phyloP scores from a whole-genome alignment of 805 yeast species.

The Candida wancherniae region DNA sequence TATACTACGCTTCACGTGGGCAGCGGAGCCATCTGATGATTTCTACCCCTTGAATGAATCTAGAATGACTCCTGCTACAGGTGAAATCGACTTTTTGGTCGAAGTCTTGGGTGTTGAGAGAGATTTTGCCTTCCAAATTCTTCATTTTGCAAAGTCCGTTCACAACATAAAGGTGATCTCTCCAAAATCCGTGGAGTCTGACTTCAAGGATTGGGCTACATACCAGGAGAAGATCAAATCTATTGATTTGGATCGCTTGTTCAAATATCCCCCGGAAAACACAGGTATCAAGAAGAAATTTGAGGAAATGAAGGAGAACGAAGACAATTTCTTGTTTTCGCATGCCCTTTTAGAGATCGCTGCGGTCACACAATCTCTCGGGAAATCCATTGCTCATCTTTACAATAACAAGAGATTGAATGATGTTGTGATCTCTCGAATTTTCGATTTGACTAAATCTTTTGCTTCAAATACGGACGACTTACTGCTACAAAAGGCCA shows the following conservation, averaged over 20 bases:
- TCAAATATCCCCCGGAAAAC: slow-evolving; percentile 7
- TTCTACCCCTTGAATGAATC: slow-evolving; percentile 11
- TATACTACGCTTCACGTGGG: slow-evolving; percentile 9
- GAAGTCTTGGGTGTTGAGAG: slow-evolving; percentile 1
- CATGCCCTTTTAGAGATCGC: slow-evolving; percentile 18
- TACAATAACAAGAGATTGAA: slow-evolving; percentile 7
- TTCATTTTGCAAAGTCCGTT: slow-evolving; percentile 3
- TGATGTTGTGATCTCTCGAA: too few species aligned
- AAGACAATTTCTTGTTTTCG: slow-evolving; percentile 5
- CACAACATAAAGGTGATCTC: slow-evolving; percentile 1
- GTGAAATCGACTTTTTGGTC: slow-evolving; percentile 8
- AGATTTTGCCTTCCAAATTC: slow-evolving; percentile 3
- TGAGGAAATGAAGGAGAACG: not conserved
- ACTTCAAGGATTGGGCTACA: slow-evolving; percentile 5
- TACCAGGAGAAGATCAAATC: slow-evolving; percentile 2
- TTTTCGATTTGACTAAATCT: not conserved
- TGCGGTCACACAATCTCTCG: slow-evolving; percentile 5
- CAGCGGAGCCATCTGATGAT: slow-evolving; percentile 3
- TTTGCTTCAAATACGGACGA: not conserved
- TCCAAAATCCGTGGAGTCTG: slow-evolving; percentile 2
- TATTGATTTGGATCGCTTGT: slow-evolving; percentile 3
- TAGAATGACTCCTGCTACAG: slow-evolving; percentile 10
- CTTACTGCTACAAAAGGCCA: slow-evolving; percentile 1
- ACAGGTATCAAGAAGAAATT: not conserved
- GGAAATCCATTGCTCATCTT: slow-evolving; percentile 1